Percentiles rank a stretch among this genome's conserved stretches.
phyloP scores from a whole-genome alignment of 768 basidiomycete species.

The Pluteus cervinus region DNA sequence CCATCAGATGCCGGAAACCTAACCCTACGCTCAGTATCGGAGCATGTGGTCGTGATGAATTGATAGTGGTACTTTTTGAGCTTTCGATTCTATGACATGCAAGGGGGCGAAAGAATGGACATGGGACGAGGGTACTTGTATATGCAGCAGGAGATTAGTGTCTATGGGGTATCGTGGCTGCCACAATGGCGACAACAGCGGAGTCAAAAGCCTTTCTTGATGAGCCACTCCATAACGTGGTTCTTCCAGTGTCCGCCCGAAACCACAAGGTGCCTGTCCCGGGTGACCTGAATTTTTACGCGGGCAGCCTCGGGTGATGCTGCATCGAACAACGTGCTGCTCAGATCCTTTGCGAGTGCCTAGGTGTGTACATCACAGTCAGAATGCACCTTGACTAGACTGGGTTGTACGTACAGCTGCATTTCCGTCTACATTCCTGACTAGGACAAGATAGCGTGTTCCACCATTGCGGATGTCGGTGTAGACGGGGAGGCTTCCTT shows the following conservation, averaged over 20 bases:
- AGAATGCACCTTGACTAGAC: constrained; percentile 10
- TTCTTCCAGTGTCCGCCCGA: constrained; percentile 60
- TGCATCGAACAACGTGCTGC: constrained; percentile 40
- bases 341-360: constrained; percentile 57
- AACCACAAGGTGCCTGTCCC: constrained; percentile 50
- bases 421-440: constrained; percentile 68
- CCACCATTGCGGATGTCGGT: constrained; percentile 66
- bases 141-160: constrained; percentile 69
- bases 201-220: constrained; percentile 54
- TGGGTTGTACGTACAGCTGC: constrained; percentile 37
- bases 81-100: no score
- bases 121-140: constrained; percentile 69
- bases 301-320: constrained; percentile 40
- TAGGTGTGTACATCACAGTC: constrained; percentile 17
- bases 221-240: constrained; percentile 58
- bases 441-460: constrained; percentile 47
- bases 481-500: constrained; percentile 69
- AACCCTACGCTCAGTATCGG: constrained; percentile 23
- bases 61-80: no score
- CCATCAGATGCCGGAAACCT: constrained; percentile 17
- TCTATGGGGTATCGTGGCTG: no score
- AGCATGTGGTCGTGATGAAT: no score
- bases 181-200: no score
- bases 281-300: constrained; percentile 41
- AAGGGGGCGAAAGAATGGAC: no score